These are phyloP conservation scores for Ophiostoma perfectum DNA, from an alignment of 2,329 filamentous ascomycete genomes.

Conservation along the genomic window DNA sequence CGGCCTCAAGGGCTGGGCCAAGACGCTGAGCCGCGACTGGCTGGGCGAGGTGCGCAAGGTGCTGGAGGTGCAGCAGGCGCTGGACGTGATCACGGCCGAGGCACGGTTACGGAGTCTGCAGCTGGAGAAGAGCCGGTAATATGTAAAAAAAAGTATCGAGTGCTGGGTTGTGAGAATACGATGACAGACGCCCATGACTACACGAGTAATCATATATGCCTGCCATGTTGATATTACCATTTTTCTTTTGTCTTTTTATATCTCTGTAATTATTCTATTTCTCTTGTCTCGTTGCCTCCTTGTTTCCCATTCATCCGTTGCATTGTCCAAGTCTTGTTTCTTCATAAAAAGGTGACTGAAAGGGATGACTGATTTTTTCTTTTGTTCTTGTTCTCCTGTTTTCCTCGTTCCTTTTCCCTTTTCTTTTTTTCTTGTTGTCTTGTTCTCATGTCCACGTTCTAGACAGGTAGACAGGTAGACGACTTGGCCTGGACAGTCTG, in stretches of 20 bases:
- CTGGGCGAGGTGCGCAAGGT: constrained; percentile 83
- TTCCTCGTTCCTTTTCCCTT: background rate
- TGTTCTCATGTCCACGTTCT: constrained; percentile 12
- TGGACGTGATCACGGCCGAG: constrained; percentile 92
- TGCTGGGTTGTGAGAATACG: background rate
- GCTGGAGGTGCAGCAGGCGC: constrained; percentile 88
- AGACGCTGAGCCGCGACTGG: constrained; percentile 92
- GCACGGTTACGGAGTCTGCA: constrained; percentile 82
- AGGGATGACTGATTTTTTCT: background rate
- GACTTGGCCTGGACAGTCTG: background rate
- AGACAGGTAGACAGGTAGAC: constrained; percentile 14
- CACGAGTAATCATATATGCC: background rate
- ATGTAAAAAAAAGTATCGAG: background rate
- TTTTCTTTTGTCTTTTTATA: constrained; percentile 5
- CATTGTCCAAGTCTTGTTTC: constrained; percentile 6
- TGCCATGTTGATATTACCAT: constrained; percentile 9
- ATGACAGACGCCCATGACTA: background rate
- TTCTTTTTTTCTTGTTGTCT: background rate
- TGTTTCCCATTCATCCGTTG: background rate
- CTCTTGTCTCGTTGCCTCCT: background rate
- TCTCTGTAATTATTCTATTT: constrained; percentile 11
- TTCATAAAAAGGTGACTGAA: background rate
- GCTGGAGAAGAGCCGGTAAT: constrained; percentile 55
- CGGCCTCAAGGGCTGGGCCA: constrained; percentile 84
- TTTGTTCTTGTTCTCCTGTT: background rate